Percentiles rank a stretch among this genome's conserved stretches.
Conservation (phyloP, 495 filamentous ascomycete species). For the Clohesyomyces aquaticus region DNA sequence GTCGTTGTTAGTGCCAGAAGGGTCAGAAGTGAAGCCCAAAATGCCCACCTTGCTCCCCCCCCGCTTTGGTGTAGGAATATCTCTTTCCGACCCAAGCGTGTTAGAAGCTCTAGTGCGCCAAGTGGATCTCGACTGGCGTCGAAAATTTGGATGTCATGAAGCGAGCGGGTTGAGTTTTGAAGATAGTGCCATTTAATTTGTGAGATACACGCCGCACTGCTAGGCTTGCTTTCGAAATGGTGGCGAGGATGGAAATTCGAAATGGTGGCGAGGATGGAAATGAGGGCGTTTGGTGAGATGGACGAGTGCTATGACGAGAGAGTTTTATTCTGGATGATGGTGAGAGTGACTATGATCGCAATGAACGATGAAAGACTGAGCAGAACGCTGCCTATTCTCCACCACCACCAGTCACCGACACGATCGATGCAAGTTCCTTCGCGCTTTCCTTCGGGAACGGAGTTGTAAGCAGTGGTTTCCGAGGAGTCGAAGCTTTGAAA, state of each 20-base stretch:
- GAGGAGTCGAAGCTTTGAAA: not conserved
- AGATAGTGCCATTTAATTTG: not conserved
- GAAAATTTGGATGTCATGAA: not conserved
- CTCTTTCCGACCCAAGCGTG: not conserved
- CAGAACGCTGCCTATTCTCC: not conserved
- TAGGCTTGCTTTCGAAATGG: not conserved
- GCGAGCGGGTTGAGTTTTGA: not conserved
- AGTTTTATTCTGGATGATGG: not conserved
- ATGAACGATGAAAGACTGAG: not conserved
- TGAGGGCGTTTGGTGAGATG: slow-evolving; percentile 2
- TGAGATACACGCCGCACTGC: not conserved
- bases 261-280: no score
- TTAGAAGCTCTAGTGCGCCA: not conserved
- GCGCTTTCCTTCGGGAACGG: no score
- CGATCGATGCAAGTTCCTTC: not conserved
- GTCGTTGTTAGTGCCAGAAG: not conserved
- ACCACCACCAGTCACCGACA: not conserved
- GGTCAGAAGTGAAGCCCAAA: not conserved
- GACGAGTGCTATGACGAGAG: not conserved
- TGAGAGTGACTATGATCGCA: not conserved
- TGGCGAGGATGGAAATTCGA: not conserved
- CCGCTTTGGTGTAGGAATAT: not conserved
- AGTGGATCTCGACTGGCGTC: not conserved
- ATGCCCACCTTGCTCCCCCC: not conserved
- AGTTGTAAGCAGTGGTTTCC: slow-evolving; percentile 1